Conservation (phyloP, 805 yeast species). For the Wickerhamiella vanderwaltii region DNA sequence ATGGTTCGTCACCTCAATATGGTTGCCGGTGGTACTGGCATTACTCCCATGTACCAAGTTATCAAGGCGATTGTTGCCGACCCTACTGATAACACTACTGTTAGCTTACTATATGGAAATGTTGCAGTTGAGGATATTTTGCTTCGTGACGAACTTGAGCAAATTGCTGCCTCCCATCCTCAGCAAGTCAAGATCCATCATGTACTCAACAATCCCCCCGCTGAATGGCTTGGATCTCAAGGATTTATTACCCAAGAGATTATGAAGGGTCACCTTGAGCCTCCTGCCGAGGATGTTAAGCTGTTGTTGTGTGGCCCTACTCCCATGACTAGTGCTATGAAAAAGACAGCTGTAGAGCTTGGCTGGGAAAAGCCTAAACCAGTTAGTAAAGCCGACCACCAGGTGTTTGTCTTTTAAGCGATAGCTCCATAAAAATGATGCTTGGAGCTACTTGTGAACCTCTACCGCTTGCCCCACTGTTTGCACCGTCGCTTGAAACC, state of each 20-base stretch:
- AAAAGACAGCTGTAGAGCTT: slow-evolving; percentile 59
- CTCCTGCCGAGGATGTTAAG: slow-evolving; percentile 47
- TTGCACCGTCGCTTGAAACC: no score
- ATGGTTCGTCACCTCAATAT: slow-evolving; percentile 63
- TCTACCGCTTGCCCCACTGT: no score
- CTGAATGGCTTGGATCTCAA: slow-evolving; percentile 58
- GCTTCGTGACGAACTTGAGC: slow-evolving; percentile 67
- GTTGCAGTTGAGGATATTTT: slow-evolving; percentile 70
- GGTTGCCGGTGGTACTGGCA: slow-evolving; percentile 97
- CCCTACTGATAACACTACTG: slow-evolving; percentile 67
- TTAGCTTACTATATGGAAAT: slow-evolving; percentile 69
- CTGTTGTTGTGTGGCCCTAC: slow-evolving; percentile 90
- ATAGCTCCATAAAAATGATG: no score
- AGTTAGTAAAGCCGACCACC: slow-evolving; percentile 80
- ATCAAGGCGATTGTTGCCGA: slow-evolving; percentile 67
- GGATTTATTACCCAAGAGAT: slow-evolving; percentile 75
- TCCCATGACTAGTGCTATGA: slow-evolving; percentile 75
- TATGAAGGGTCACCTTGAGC: slow-evolving; percentile 51
- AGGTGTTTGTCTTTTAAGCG: slow-evolving; percentile 66
- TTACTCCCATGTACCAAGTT: slow-evolving; percentile 81
- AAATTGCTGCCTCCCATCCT: slow-evolving; percentile 35
- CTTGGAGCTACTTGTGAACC: no score
- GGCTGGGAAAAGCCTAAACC: slow-evolving; percentile 83
- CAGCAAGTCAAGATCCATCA: slow-evolving; percentile 49
- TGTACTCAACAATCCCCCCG: slow-evolving; percentile 60